A percentile compares a stretch with the other conserved stretches of the same genome.
phyloP scores from a whole-genome alignment of 2,329 filamentous ascomycete species.

The Alternaria hordeiaustralica region DNA sequence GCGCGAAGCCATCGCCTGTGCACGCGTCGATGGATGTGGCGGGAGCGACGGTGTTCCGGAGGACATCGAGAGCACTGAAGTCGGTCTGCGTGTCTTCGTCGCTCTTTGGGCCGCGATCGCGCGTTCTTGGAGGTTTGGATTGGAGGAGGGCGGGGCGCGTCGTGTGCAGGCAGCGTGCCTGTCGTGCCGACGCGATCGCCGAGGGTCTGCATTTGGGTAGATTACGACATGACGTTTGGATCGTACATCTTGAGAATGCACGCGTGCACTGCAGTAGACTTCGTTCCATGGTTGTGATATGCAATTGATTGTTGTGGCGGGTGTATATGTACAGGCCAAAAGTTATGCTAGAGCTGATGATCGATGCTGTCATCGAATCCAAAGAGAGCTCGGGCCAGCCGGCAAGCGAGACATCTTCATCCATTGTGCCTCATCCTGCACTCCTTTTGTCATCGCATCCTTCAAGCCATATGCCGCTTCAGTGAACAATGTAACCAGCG shows the following conservation, averaged over 20 bases:
- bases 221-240: background rate
- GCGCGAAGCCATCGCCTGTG: slow-evolving; percentile 80
- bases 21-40: slow-evolving; percentile 85
- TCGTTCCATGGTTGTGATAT: slow-evolving; percentile 20
- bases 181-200: background rate
- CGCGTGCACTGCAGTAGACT: slow-evolving; percentile 19
- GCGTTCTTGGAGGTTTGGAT: slow-evolving; percentile 52
- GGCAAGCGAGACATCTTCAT: background rate
- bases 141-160: slow-evolving; percentile 18
- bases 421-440: background rate
- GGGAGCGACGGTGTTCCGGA: slow-evolving; percentile 76
- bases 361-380: slow-evolving; percentile 13
- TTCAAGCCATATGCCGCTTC: background rate
- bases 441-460: background rate
- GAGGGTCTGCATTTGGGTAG: background rate
- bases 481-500: background rate
- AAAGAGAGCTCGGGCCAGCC: slow-evolving; percentile 4
- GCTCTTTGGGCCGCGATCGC: slow-evolving; percentile 67
- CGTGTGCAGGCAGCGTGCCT: slow-evolving; percentile 29
- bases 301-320: slow-evolving; percentile 3
- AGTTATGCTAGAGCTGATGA: background rate
- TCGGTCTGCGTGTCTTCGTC: slow-evolving; percentile 71
- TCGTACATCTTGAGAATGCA: slow-evolving; percentile 10
- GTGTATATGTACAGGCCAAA: background rate
- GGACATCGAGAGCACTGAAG: slow-evolving; percentile 78